Base-by-base conservation (phyloP, 352 stramenopile genomes). In the Globisporangium orthogonon region DNA sequence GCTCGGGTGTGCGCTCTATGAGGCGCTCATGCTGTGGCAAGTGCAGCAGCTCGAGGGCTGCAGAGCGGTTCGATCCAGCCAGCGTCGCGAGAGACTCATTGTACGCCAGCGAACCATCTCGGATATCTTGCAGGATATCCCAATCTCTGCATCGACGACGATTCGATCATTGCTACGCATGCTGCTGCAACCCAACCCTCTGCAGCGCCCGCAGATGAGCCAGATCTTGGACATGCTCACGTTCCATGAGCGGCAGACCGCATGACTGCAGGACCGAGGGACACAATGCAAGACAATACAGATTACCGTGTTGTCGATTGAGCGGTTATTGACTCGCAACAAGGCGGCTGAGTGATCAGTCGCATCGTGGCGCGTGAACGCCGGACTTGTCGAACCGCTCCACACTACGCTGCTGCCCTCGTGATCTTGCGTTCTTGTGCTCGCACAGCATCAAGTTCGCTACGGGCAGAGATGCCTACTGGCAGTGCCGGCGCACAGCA, bases 131-230 rank as follows among this genome's bases (percentile, higher is more conserved):
- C 66, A 75, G 17, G 62, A 73, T 39, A 62, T 90, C 15, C 80
- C 80, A 0, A 65, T 88, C 9, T 50, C 63, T 0, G 71, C 75
- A 4, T 86, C 75, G 57, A 11, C 63, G 4, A 59, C 65, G 2
- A 43, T 85, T 31, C 69, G 75, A 3, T 89, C 80, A 15, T 53
- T 90, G 14, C 50, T 90, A 17, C 74, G 78, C 0, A 86, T 90
- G 78, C 23, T 87, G 18, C 45, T 90, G 15, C 80, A 90, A 28
- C 74, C 68, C 5, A 84, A 82, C 43, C 74, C 78, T 57, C 51
- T 57, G 3, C 71, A 85, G 54, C 72, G 76, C 9, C 80, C 78
- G 0, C 61, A 69, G 15, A 87, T 90, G 76, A 77, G 46, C 37
- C 76, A 87, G 31, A 56, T 90, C 31, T 62, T 81, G 13, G 80